Evolutionary conservation across 257 asterid species (phyloP).

Genomic region (Phtheirospermum japonicum): DNA sequence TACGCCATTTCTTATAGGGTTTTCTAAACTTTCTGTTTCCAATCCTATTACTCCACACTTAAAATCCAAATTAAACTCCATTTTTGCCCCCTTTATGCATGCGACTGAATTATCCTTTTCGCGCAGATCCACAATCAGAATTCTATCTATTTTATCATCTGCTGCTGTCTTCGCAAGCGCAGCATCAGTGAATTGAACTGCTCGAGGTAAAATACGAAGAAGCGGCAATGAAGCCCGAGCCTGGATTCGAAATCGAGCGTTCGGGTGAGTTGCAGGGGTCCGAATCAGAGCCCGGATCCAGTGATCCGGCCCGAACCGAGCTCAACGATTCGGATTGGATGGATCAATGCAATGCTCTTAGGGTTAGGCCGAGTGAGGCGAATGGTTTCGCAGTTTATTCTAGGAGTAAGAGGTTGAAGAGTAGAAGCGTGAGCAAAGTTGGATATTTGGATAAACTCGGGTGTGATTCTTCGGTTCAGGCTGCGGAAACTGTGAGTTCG

Average conservation of each 20-base stretch:
- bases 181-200: conserved; percentile 32
- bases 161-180: conserved; percentile 34
- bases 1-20: conserved; percentile 24
- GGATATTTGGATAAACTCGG: conserved; percentile 31
- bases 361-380: conserved; percentile 49
- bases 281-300: conserved; percentile 31
- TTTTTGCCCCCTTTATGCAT: conserved; percentile 28
- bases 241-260: conserved; percentile 35
- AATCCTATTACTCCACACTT: conserved; percentile 8
- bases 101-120: conserved; percentile 23
- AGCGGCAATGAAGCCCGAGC: conserved; percentile 46
- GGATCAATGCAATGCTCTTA: conserved; percentile 38
- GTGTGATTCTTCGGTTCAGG: conserved; percentile 27
- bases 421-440: conserved; percentile 30
- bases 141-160: conserved; percentile 24
- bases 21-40: conserved; percentile 20
- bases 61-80: conserved; percentile 21
- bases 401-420: conserved; percentile 66
- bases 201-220: conserved; percentile 25
- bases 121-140: conserved; percentile 35
- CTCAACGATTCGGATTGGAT: conserved; percentile 34
- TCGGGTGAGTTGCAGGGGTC: conserved; percentile 20
- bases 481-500: conserved; percentile 29
- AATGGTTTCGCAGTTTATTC: conserved; percentile 63
- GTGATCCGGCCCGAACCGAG: conserved; percentile 29